Evolutionary conservation across 1,139 yeast genomes (phyloP).

Genomic region (Diutina rugosa): DNA sequence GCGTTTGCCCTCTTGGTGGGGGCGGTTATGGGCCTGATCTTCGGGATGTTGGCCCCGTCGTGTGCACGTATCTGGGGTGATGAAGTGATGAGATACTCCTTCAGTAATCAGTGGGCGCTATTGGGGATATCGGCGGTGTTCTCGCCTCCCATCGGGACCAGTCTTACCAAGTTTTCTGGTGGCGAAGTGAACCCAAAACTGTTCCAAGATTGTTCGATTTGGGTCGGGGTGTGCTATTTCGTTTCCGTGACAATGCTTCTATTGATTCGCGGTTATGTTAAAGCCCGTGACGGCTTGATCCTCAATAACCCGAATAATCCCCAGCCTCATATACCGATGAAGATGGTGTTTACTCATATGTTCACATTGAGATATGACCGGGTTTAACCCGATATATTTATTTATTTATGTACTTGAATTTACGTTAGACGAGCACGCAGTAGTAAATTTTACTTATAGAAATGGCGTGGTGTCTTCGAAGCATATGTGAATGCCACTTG

Average conservation of each 20-base stretch:
- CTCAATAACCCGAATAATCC: not conserved
- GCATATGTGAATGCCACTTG: too few species aligned
- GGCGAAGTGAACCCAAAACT: not conserved
- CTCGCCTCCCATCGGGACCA: not conserved
- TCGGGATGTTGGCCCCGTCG: not conserved
- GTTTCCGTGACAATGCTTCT: not conserved
- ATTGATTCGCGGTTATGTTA: not conserved
- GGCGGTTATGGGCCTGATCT: slow-evolving; percentile 34
- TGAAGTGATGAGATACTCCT: not conserved
- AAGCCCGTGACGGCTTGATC: not conserved
- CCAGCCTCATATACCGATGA: not conserved
- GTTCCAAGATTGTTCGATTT: not conserved
- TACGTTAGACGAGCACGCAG: too few species aligned
- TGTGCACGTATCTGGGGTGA: not conserved
- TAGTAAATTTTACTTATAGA: too few species aligned
- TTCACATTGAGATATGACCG: not conserved
- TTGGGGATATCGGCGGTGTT: not conserved
- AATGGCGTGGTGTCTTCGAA: too few species aligned
- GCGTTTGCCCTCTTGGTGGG: slow-evolving; percentile 36
- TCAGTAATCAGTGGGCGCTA: not conserved
- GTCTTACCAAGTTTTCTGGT: not conserved
- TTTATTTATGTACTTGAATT: too few species aligned
- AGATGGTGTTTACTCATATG: not conserved
- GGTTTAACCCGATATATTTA: not conserved
- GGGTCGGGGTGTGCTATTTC: not conserved